A percentile compares a stretch with the other conserved stretches of the same genome.
Conservation (phyloP, 306 rosid species). For the Dalbergia cultrata region DNA sequence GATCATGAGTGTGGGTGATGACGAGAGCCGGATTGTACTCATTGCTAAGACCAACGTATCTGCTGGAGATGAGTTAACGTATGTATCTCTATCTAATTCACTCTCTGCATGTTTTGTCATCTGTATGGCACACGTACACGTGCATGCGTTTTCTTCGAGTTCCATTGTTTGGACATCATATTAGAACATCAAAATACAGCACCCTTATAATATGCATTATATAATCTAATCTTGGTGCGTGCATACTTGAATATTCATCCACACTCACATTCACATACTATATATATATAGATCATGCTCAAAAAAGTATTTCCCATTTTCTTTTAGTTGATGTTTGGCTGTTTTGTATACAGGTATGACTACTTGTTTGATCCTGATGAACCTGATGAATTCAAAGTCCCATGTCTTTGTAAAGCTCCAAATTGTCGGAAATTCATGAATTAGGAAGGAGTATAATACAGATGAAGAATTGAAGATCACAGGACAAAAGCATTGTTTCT, state of each 20-base stretch:
- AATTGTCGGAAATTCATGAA: constrained; percentile 98
- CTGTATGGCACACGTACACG: not conserved
- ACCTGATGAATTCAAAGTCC: constrained; percentile 96
- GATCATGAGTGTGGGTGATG: constrained; percentile 98
- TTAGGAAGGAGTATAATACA: constrained; percentile 58
- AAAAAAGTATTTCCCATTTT: constrained; percentile 13
- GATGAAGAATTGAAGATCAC: constrained; percentile 49
- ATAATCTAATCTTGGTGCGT: too few relatives aligned
- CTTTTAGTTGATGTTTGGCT: constrained; percentile 33
- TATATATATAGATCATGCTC: not conserved
- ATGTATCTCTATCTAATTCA: constrained; percentile 28
- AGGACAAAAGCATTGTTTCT: constrained; percentile 67
- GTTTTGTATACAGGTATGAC: constrained; percentile 77
- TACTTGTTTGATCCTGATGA: constrained; percentile 98
- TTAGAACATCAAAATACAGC: too few relatives aligned
- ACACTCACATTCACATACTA: too few relatives aligned
- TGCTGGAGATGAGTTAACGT: constrained; percentile 95
- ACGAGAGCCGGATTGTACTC: constrained; percentile 95
- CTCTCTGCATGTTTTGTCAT: too few relatives aligned
- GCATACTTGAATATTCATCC: too few relatives aligned
- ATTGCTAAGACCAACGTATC: constrained; percentile 86
- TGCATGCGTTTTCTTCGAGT: not conserved
- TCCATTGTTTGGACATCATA: too few relatives aligned
- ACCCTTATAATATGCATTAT: too few relatives aligned
- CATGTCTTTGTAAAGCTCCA: constrained; percentile 96